phyloP scores from a whole-genome alignment of 768 basidiomycete species.

The Lyophyllum semitale region DNA sequence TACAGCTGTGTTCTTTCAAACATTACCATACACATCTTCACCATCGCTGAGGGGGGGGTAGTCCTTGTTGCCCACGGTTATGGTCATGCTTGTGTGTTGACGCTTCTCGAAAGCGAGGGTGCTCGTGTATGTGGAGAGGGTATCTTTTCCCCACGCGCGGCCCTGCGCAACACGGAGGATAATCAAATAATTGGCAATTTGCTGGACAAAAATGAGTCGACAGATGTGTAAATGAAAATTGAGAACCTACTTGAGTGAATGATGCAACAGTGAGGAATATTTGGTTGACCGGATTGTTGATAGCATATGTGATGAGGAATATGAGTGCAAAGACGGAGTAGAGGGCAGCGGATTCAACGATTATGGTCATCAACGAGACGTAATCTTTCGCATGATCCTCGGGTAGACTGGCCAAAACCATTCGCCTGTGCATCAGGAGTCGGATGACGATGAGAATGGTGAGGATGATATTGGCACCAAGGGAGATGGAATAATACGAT shows the following conservation, averaged over 20 bases:
- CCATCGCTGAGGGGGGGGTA: too few relatives aligned
- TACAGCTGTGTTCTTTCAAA: too few relatives aligned
- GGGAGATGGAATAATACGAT: conserved; percentile 31
- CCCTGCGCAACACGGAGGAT: conserved; percentile 50
- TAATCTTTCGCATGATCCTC: conserved; percentile 31
- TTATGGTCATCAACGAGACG: conserved; percentile 30
- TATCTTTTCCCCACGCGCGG: conserved; percentile 39
- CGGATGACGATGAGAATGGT: conserved; percentile 31
- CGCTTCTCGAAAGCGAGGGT: too few relatives aligned
- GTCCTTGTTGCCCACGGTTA: too few relatives aligned
- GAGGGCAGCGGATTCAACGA: conserved; percentile 47
- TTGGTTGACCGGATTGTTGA: conserved; percentile 41
- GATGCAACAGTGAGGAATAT: conserved; percentile 37
- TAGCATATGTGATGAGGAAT: conserved; percentile 42
- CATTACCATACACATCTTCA: too few relatives aligned
- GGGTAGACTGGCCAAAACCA: conserved; percentile 26
- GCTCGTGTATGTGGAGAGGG: too few relatives aligned
- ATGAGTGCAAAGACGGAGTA: conserved; percentile 41
- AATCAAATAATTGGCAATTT: conserved; percentile 49
- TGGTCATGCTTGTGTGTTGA: too few relatives aligned
- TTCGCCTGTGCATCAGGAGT: conserved; percentile 28
- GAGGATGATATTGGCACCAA: conserved; percentile 31
- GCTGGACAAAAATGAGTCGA: too few relatives aligned
- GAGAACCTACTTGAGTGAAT: conserved; percentile 39
- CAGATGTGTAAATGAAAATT: too few relatives aligned